Percentiles rank a stretch among this genome's conserved stretches.
These are phyloP conservation scores for Paspalum notatum DNA, from an alignment of 176 grass and related monocot species.

Conservation along the genomic window DNA sequence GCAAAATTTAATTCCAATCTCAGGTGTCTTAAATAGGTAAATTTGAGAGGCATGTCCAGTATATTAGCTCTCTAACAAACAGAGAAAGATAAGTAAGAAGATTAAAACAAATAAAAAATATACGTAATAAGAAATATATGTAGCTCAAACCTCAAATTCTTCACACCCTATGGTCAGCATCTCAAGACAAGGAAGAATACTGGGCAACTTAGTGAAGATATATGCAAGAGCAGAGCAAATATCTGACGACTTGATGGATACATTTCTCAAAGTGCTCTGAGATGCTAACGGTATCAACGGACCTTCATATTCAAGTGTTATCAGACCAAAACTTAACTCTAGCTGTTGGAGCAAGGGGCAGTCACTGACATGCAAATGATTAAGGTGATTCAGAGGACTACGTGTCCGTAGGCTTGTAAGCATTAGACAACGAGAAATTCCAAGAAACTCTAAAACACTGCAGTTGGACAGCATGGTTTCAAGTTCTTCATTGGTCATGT, in stretches of 20 bases:
- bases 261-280: not conserved
- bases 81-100: not conserved
- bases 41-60: not conserved
- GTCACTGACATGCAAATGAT: not conserved
- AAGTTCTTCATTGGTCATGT: constrained; percentile 25
- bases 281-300: not conserved
- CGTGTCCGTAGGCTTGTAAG: not conserved
- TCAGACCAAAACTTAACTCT: not conserved
- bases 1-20: constrained; percentile 4
- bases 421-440: not conserved
- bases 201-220: not conserved
- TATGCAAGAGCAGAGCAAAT: constrained; percentile 1
- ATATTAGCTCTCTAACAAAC: constrained; percentile 4
- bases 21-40: constrained; percentile 23
- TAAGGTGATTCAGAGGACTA: not conserved
- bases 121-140: not conserved
- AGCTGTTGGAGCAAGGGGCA: constrained; percentile 5
- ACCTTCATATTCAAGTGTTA: constrained; percentile 12
- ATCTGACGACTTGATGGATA: not conserved
- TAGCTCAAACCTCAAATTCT: not conserved
- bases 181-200: not conserved
- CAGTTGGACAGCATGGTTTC: not conserved
- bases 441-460: constrained; percentile 13
- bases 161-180: not conserved
- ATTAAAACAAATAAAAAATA: not conserved